These are phyloP conservation scores for Calocera viscosa DNA, from an alignment of 768 basidiomycete species.

Conservation along the genomic window DNA sequence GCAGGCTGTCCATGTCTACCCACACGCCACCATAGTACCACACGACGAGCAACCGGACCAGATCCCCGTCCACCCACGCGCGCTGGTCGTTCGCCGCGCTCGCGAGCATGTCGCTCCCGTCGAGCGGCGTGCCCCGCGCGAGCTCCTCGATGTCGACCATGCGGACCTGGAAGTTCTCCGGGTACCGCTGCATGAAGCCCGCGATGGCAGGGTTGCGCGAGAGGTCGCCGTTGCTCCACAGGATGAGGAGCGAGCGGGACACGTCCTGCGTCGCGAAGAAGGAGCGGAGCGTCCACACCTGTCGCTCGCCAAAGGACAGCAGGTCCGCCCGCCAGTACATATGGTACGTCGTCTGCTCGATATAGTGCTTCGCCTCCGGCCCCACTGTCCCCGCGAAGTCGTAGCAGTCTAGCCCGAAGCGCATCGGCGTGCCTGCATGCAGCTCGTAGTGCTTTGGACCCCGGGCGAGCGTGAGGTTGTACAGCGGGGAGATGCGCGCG, in stretches of 20 bases:
- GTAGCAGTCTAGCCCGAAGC: constrained; percentile 79
- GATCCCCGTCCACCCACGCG: constrained; percentile 92
- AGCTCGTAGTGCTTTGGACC: constrained; percentile 55
- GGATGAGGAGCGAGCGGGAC: constrained; percentile 46
- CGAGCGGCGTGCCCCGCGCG: constrained; percentile 64
- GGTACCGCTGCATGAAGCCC: constrained; percentile 48
- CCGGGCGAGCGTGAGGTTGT: constrained; percentile 42
- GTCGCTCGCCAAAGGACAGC: constrained; percentile 62
- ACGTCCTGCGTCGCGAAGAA: constrained; percentile 87
- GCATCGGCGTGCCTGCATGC: constrained; percentile 67
- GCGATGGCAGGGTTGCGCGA: constrained; percentile 42
- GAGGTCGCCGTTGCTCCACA: constrained; percentile 88
- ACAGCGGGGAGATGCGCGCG: constrained; percentile 44
- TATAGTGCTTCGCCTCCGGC: constrained; percentile 16
- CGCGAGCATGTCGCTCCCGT: constrained; percentile 47
- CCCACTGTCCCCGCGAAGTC: constrained; percentile 79
- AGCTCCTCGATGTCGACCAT: constrained; percentile 54
- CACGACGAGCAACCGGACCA: constrained; percentile 73
- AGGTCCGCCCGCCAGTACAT: constrained; percentile 93
- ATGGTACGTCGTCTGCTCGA: constrained; percentile 52
- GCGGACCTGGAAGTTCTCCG: constrained; percentile 56
- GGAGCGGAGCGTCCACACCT: constrained; percentile 83
- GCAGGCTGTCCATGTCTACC: constrained; percentile 94
- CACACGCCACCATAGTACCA: constrained; percentile 90
- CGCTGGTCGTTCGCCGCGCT: constrained; percentile 48